phyloP scores from a whole-genome alignment of 2,329 filamentous ascomycete species.

The Trichoderma pleuroti region DNA sequence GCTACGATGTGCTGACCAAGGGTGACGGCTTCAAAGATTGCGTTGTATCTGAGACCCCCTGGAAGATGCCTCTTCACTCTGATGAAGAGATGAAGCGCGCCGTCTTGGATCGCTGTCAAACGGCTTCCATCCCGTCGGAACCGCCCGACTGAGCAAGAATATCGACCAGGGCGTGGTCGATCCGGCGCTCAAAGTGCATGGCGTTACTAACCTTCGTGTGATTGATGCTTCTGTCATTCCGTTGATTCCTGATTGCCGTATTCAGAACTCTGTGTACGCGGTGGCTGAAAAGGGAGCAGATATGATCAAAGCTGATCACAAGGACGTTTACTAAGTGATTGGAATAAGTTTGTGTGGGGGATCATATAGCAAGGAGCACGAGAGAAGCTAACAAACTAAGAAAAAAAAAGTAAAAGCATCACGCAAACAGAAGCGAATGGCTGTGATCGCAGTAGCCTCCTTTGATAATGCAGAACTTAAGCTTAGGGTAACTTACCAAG shows the following conservation, averaged over 20 bases:
- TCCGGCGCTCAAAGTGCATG: conserved; percentile 48
- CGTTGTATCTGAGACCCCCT: conserved; percentile 53
- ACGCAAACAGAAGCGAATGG: not conserved
- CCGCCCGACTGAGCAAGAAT: conserved; percentile 48
- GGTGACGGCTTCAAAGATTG: conserved; percentile 56
- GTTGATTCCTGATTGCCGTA: conserved; percentile 53
- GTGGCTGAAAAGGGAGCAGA: conserved; percentile 49
- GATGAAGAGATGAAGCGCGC: conserved; percentile 55
- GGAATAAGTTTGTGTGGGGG: not conserved
- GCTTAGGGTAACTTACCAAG: not conserved
- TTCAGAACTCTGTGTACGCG: conserved; percentile 60
- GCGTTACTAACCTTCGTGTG: conserved; percentile 50
- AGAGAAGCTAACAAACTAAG: not conserved
- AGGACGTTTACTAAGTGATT: conserved; percentile 16
- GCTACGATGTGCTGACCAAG: conserved; percentile 53
- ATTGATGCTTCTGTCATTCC: conserved; percentile 56
- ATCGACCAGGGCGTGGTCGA: conserved; percentile 52
- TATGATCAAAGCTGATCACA: conserved; percentile 22
- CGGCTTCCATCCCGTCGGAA: conserved; percentile 57
- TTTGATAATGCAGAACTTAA: not conserved
- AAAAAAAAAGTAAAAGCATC: not conserved
- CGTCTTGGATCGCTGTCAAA: conserved; percentile 57
- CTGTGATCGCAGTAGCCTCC: not conserved
- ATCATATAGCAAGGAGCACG: too few relatives aligned
- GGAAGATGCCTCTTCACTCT: conserved; percentile 54